Conservation (phyloP, 306 rosid genomes). For the Benincasa hispida region DNA sequence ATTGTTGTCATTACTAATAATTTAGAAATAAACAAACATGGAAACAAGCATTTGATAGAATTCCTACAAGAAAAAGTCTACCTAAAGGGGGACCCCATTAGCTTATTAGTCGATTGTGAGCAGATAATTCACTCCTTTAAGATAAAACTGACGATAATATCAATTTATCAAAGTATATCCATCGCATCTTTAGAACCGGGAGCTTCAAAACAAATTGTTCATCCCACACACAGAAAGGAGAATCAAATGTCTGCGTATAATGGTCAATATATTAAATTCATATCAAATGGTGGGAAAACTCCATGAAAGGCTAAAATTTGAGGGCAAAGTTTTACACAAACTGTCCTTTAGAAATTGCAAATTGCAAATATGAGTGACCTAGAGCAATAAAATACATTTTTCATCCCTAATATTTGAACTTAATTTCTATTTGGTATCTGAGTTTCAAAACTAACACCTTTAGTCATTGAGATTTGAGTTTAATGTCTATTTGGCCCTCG, state of each 20-base stretch:
- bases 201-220: neutral
- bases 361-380: neutral
- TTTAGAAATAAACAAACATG: neutral
- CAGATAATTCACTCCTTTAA: neutral
- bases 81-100: neutral
- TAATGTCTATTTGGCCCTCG: neutral
- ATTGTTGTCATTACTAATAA: neutral
- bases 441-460: neutral
- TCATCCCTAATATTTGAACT: neutral
- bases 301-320: neutral
- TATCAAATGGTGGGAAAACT: neutral
- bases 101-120: neutral
- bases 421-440: neutral
- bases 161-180: neutral
- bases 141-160: neutral
- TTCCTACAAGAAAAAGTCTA: neutral
- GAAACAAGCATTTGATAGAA: neutral
- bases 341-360: neutral
- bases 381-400: no score
- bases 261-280: neutral
- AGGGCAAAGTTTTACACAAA: neutral
- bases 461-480: no score
- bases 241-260: neutral
- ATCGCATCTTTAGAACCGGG: neutral
- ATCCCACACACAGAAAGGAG: neutral